phyloP scores from a whole-genome alignment of 2,329 filamentous ascomycete genomes.

The Talaromyces sp. region DNA sequence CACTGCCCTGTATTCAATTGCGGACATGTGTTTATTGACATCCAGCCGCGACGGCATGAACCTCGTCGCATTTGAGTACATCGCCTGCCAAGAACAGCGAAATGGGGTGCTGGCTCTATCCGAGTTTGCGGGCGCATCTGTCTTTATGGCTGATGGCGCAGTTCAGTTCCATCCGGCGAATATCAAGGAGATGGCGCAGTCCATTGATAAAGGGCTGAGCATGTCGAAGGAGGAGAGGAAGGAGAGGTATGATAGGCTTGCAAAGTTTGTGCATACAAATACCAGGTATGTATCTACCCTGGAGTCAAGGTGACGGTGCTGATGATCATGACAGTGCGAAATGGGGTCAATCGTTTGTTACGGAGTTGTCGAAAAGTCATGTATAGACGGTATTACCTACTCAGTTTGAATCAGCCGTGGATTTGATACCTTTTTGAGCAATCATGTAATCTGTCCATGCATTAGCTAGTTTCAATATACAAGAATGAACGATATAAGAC shows the following conservation, averaged over 20 bases:
- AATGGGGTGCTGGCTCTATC: constrained; percentile 91
- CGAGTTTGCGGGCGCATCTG: constrained; percentile 91
- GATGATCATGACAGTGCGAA: constrained; percentile 8
- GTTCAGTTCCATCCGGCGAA: constrained; percentile 95
- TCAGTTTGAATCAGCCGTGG: neutral
- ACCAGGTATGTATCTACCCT: constrained; percentile 56
- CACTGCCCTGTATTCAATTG: constrained; percentile 84
- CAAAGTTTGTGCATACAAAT: constrained; percentile 88
- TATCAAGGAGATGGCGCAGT: constrained; percentile 82
- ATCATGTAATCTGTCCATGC: neutral
- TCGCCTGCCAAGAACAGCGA: constrained; percentile 79
- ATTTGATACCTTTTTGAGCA: neutral
- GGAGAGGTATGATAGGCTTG: constrained; percentile 76
- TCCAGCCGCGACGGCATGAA: constrained; percentile 97
- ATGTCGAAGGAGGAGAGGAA: constrained; percentile 79
- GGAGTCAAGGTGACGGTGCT: neutral
- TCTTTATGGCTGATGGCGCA: constrained; percentile 75
- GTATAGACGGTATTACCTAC: neutral
- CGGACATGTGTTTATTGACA: constrained; percentile 82
- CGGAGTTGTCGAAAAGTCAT: constrained; percentile 14
- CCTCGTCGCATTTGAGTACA: constrained; percentile 93
- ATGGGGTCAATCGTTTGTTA: constrained; percentile 18
- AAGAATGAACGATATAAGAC: neutral
- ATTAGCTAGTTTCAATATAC: neutral
- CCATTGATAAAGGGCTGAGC: constrained; percentile 80